Evolutionary conservation across 2,329 filamentous ascomycete genomes (phyloP), one percentile per base, ranked within the genome.

Genomic region (Fusarium annulatum): DNA sequence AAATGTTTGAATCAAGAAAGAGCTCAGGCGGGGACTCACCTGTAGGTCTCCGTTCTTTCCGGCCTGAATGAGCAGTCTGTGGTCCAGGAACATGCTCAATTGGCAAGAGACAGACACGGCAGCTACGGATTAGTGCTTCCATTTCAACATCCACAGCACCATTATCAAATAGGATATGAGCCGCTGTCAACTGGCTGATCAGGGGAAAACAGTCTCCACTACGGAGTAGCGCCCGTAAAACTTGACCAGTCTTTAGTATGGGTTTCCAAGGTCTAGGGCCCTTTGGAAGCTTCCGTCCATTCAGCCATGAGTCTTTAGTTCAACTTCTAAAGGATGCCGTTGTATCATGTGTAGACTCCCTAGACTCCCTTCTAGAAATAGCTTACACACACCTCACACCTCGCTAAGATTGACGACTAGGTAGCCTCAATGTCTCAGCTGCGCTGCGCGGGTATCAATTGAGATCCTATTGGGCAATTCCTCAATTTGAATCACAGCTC

Each of bases 361-460:
- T 42, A 45, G 43, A 64, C 43, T 64, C 34, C 23, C 41, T 69
- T 46, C 55, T 68, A 49, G 64, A 68, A 68, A 68, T 55, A 66
- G 48, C 36, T 43, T 42, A 39, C 64, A 56, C 48, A 56, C 62
- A 58, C 42, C 69, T 61, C 52, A 59, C 53, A 49, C 53, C 53
- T 73, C 61, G 53, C 66, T 63, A 73, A 70, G 56, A 53, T 58
- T 58, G 52, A 56, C 60, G 34, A 34, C 65, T 66, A 73, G 61
- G 42, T 48, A 67, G 70, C 70, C 70, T 73, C 61, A 73, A 56
- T 73, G 61, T 73, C 67, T 67, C 67, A 58, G 57, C 61, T 67
- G 45, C 42, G 57, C 57, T 67, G 45, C 42, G 26, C 49, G 28
- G 53, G 41, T 57, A 23, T 51, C 41, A 60, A 53, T 43, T 16